Conservation (phyloP, 2,329 filamentous ascomycete genomes). For the Sarocladiaceae sp. region DNA sequence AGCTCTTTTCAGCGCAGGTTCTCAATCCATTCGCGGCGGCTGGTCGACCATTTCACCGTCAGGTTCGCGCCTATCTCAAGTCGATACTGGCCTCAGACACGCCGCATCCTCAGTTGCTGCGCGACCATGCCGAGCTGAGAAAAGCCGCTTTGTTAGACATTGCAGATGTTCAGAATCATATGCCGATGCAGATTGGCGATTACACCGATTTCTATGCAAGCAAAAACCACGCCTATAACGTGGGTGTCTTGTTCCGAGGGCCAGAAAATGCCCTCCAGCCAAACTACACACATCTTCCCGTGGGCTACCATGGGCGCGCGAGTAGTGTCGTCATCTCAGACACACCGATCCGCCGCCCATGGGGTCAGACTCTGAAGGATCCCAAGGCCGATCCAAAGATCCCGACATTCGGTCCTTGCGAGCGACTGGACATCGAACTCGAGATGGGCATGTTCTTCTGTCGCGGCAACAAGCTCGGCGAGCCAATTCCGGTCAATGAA, state of each 20-base stretch:
- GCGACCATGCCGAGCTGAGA: constrained; percentile 28
- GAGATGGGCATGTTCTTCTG: constrained; percentile 73
- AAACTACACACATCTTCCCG: constrained; percentile 75
- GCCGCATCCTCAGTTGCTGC: constrained; percentile 25
- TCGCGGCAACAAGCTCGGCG: constrained; percentile 59
- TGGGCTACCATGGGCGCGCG: constrained; percentile 75
- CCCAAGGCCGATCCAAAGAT: constrained; percentile 46
- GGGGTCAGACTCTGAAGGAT: constrained; percentile 60
- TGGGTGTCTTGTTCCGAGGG: constrained; percentile 68
- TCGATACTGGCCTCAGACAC: constrained; percentile 52
- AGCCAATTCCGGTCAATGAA: constrained; percentile 57
- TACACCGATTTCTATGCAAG: constrained; percentile 85
- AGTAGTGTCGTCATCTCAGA: constrained; percentile 70
- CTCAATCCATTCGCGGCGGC: constrained; percentile 38
- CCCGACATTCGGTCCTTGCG: constrained; percentile 52
- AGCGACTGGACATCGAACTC: constrained; percentile 66
- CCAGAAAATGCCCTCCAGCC: constrained; percentile 68
- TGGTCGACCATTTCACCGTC: constrained; percentile 61
- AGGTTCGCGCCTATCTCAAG: constrained; percentile 64
- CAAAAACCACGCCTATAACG: constrained; percentile 65
- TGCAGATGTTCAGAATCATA: constrained; percentile 54
- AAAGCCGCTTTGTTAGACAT: constrained; percentile 21
- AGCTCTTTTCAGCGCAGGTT: constrained; percentile 20
- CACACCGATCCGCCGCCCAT: constrained; percentile 64
- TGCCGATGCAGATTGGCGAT: constrained; percentile 73